Conservation (phyloP, 2,329 filamentous ascomycete genomes). For the Raffaelea ambrosiae region DNA sequence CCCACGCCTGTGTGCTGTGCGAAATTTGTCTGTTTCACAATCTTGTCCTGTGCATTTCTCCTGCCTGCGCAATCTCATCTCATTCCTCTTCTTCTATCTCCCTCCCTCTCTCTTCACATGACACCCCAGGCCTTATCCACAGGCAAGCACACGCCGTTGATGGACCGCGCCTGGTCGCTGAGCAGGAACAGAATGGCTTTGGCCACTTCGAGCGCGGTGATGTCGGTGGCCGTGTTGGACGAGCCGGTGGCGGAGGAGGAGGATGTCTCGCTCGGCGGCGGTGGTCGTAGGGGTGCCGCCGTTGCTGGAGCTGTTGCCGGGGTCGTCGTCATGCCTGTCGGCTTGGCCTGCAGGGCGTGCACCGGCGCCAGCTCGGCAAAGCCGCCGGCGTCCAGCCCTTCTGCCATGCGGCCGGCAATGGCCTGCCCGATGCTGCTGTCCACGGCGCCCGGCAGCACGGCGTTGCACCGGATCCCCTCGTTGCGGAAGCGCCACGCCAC, state of each 20-base stretch:
- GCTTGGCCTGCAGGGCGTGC: constrained; percentile 20
- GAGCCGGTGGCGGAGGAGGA: neutral
- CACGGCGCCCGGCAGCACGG: constrained; percentile 27
- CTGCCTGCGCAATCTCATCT: no score
- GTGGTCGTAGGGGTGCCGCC: constrained; percentile 1
- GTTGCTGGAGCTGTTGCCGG: no score
- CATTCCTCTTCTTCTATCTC: no score
- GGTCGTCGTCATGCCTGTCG: no score
- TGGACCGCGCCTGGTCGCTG: constrained; percentile 24
- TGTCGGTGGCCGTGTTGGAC: constrained; percentile 6
- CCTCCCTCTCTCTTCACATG: constrained; percentile 13
- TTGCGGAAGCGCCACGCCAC: constrained; percentile 35
- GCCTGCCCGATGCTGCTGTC: constrained; percentile 21
- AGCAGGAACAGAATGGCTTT: constrained; percentile 27
- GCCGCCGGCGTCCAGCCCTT: constrained; percentile 17
- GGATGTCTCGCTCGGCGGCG: constrained; percentile 1
- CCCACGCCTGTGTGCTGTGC: no score
- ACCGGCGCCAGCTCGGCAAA: constrained; percentile 19
- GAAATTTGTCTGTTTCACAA: no score
- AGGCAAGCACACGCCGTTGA: constrained; percentile 26
- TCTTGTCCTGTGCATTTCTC: no score
- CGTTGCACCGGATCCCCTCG: constrained; percentile 36
- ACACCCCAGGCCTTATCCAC: constrained; percentile 27
- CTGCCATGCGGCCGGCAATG: constrained; percentile 11
- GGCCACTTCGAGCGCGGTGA: constrained; percentile 24